These are phyloP conservation scores for Aspergillus ostianus DNA, from an alignment of 495 filamentous ascomycete genomes.

Conservation along the genomic window DNA sequence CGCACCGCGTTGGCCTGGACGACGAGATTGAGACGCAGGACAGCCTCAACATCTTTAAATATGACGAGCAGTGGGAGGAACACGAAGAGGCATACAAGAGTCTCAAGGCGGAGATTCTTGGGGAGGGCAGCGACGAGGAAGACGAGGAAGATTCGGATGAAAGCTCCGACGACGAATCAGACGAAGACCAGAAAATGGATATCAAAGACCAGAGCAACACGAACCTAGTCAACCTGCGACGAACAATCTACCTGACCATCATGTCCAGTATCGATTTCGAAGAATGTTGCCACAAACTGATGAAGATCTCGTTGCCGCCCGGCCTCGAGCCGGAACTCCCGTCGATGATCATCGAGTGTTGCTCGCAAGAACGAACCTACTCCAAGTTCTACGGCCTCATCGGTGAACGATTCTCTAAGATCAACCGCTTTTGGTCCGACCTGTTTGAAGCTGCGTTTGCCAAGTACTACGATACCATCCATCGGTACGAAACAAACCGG, in stretches of 20 bases:
- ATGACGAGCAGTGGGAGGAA: slow-evolving; percentile 83
- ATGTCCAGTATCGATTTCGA: slow-evolving; percentile 94
- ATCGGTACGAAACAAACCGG: slow-evolving; percentile 91
- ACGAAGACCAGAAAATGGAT: slow-evolving; percentile 73
- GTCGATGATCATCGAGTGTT: slow-evolving; percentile 95
- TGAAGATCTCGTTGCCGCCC: slow-evolving; percentile 85
- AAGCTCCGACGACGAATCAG: slow-evolving; percentile 77
- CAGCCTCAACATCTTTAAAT: slow-evolving; percentile 91
- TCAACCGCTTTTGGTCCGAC: slow-evolving; percentile 92
- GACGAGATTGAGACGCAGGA: slow-evolving; percentile 83
- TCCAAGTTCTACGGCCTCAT: slow-evolving; percentile 95
- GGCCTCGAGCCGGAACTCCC: slow-evolving; percentile 88
- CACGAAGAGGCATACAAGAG: slow-evolving; percentile 88
- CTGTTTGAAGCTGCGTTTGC: slow-evolving; percentile 85
- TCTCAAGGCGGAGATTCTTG: slow-evolving; percentile 89
- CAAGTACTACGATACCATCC: slow-evolving; percentile 96
- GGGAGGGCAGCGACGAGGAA: slow-evolving; percentile 80
- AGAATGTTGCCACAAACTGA: slow-evolving; percentile 92
- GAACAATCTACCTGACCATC: slow-evolving; percentile 95
- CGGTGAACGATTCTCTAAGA: slow-evolving; percentile 89
- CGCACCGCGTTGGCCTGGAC: slow-evolving; percentile 74
- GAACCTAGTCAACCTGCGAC: slow-evolving; percentile 86
- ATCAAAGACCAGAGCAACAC: slow-evolving; percentile 98
- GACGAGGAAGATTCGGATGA: slow-evolving; percentile 69
- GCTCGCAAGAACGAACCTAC: slow-evolving; percentile 92